A percentile compares a stretch with the other conserved stretches of the same genome.
phyloP scores from a whole-genome alignment of 306 rosid species.

The Carpinus fangiana region DNA sequence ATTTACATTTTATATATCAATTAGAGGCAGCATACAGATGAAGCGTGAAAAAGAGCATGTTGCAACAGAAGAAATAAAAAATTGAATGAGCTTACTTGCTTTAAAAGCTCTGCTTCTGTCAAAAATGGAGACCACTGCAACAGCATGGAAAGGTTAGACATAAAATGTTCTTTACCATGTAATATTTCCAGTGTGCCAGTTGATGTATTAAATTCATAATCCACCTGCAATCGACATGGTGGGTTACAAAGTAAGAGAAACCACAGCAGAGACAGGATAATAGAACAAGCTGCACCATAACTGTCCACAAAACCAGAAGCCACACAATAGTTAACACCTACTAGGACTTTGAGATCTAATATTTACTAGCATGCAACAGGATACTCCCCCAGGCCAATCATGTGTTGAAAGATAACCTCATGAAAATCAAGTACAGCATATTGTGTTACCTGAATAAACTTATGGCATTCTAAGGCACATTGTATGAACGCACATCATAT shows the following conservation, averaged over 20 bases:
- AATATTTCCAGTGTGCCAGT: conserved; percentile 49
- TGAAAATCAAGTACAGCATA: neutral
- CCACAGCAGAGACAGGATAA: conserved; percentile 14
- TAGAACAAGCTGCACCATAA: conserved; percentile 20
- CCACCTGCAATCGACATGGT: conserved; percentile 64
- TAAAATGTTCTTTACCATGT: conserved; percentile 63
- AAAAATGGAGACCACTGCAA: conserved; percentile 89
- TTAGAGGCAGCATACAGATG: neutral
- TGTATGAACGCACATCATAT: neutral
- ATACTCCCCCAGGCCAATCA: conserved; percentile 2
- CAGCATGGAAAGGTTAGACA: conserved; percentile 63
- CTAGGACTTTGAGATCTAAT: conserved; percentile 3
- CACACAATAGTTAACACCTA: conserved; percentile 4
- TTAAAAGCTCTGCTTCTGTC: conserved; percentile 77
- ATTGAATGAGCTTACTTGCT: conserved; percentile 57
- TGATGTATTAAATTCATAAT: conserved; percentile 56
- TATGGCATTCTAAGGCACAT: neutral
- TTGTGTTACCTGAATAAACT: neutral
- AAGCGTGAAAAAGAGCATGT: neutral
- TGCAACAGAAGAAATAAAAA: neutral
- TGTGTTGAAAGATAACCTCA: neutral
- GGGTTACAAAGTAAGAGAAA: neutral
- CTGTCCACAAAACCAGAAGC: conserved; percentile 2
- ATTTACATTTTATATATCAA: neutral
- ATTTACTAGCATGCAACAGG: conserved; percentile 11